phyloP scores from a whole-genome alignment of 768 basidiomycete genomes.

The Tylopilus intermedius region DNA sequence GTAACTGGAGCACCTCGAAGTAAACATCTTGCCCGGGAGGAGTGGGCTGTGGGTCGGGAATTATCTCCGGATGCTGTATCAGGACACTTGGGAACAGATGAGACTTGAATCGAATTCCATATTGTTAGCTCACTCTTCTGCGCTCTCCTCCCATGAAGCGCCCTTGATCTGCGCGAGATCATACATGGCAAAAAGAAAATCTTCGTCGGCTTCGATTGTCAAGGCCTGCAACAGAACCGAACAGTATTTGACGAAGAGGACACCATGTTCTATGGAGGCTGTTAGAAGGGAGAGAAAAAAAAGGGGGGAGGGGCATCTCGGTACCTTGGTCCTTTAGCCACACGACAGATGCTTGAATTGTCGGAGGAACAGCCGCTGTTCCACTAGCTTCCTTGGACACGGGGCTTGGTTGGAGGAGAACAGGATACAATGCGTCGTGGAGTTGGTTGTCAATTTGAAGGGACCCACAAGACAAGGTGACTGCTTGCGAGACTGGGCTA shows the following conservation, averaged over 20 bases:
- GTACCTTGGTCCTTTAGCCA: constrained; percentile 92
- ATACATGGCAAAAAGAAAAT: constrained; percentile 86
- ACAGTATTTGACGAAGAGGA: constrained; percentile 96
- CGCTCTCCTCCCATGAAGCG: constrained; percentile 79
- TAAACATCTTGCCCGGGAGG: constrained; percentile 76
- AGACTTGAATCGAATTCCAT: neutral
- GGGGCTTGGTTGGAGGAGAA: constrained; percentile 90
- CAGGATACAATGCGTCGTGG: constrained; percentile 92
- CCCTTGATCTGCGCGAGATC: constrained; percentile 90
- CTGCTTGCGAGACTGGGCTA: constrained; percentile 71
- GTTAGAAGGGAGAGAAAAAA: neutral
- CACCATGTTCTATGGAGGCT: constrained; percentile 75
- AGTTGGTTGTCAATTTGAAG: constrained; percentile 97
- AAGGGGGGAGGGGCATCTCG: neutral
- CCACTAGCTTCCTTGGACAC: constrained; percentile 70
- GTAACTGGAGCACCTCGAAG: constrained; percentile 92
- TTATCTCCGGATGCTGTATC: constrained; percentile 61
- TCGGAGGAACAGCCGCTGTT: constrained; percentile 72
- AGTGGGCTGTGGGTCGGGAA: constrained; percentile 67
- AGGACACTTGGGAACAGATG: constrained; percentile 48
- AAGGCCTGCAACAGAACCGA: constrained; percentile 90
- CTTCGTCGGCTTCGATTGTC: constrained; percentile 96
- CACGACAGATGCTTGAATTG: constrained; percentile 81
- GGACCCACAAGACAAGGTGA: constrained; percentile 77
- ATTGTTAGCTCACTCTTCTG: constrained; percentile 58